phyloP scores from a whole-genome alignment of 495 filamentous ascomycete genomes.

The Echria macrotheca region DNA sequence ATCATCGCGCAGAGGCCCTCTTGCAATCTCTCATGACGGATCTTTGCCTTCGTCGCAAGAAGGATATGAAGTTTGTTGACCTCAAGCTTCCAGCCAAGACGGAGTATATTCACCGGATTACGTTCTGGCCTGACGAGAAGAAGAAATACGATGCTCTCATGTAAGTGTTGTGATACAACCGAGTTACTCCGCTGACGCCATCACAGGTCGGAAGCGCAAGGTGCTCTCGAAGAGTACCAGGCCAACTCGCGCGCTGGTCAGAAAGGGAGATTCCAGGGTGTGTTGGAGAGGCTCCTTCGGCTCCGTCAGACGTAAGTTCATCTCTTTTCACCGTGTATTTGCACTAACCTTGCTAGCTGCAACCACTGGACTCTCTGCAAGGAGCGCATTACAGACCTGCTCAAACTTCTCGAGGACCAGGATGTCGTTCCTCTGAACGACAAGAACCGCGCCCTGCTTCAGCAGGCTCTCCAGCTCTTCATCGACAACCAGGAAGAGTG shows the following conservation, averaged over 20 bases:
- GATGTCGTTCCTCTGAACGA: slow-evolving; percentile 65
- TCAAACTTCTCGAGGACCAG: slow-evolving; percentile 59
- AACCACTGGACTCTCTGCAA: slow-evolving; percentile 85
- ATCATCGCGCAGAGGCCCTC: slow-evolving; percentile 49
- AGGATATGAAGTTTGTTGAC: slow-evolving; percentile 88
- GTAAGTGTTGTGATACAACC: slow-evolving; percentile 27
- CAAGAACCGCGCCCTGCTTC: slow-evolving; percentile 67
- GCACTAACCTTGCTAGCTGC: slow-evolving; percentile 36
- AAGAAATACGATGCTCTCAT: slow-evolving; percentile 77
- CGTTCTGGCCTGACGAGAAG: slow-evolving; percentile 68
- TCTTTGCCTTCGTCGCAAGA: slow-evolving; percentile 78
- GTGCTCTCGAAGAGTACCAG: slow-evolving; percentile 60
- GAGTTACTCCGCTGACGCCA: not conserved
- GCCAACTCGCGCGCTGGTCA: slow-evolving; percentile 31
- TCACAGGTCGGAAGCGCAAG: slow-evolving; percentile 68
- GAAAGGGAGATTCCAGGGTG: slow-evolving; percentile 45
- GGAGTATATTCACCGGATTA: slow-evolving; percentile 74
- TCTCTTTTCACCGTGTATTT: too few relatives aligned
- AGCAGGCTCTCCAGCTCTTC: slow-evolving; percentile 69
- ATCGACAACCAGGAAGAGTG: slow-evolving; percentile 84
- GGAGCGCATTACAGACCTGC: slow-evolving; percentile 62
- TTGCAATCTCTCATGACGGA: slow-evolving; percentile 74
- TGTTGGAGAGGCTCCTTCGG: slow-evolving; percentile 79
- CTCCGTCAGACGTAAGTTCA: slow-evolving; percentile 62
- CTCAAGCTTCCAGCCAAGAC: slow-evolving; percentile 71